Evolutionary conservation across 192 early-diverging fungal genomes (phyloP).

Genomic region (Lunasporangiospora selenospora): DNA sequence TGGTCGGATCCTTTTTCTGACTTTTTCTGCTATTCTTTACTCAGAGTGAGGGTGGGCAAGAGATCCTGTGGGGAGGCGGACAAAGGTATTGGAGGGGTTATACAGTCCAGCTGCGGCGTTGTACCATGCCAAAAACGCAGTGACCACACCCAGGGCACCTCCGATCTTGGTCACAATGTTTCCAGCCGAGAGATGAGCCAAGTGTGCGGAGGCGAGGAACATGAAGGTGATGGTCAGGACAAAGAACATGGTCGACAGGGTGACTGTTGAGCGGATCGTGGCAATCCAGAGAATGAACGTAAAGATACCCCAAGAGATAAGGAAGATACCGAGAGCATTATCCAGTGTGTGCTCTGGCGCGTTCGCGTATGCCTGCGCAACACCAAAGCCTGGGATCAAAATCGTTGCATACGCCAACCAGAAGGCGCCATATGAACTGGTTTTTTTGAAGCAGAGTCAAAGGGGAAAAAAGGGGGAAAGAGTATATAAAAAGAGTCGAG

Average conservation of each 20-base stretch:
- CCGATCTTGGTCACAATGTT: constrained; percentile 61
- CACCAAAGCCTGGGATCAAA: constrained; percentile 61
- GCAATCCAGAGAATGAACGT: constrained; percentile 75
- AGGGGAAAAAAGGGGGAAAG: constrained; percentile 14
- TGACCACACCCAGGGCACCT: constrained; percentile 76
- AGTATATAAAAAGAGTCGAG: no score
- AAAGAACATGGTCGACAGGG: constrained; percentile 72
- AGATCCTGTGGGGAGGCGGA: constrained; percentile 55
- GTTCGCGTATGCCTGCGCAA: constrained; percentile 48
- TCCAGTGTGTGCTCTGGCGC: constrained; percentile 37
- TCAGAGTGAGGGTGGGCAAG: constrained; percentile 23
- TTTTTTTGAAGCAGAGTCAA: background rate
- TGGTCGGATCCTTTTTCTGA: no score
- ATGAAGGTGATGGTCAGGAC: constrained; percentile 70
- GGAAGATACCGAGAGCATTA: constrained; percentile 64
- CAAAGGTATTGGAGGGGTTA: constrained; percentile 57
- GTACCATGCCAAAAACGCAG: constrained; percentile 81
- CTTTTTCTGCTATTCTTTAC: background rate
- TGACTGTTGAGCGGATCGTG: constrained; percentile 66
- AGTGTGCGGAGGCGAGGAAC: constrained; percentile 69
- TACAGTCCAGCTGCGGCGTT: constrained; percentile 69
- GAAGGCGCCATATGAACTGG: constrained; percentile 59
- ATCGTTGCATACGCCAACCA: constrained; percentile 70
- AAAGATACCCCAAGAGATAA: constrained; percentile 72
- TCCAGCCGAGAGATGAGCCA: constrained; percentile 51